phyloP scores from a whole-genome alignment of 371 early-diverging fungal genomes.

The Mortierella sp. region DNA sequence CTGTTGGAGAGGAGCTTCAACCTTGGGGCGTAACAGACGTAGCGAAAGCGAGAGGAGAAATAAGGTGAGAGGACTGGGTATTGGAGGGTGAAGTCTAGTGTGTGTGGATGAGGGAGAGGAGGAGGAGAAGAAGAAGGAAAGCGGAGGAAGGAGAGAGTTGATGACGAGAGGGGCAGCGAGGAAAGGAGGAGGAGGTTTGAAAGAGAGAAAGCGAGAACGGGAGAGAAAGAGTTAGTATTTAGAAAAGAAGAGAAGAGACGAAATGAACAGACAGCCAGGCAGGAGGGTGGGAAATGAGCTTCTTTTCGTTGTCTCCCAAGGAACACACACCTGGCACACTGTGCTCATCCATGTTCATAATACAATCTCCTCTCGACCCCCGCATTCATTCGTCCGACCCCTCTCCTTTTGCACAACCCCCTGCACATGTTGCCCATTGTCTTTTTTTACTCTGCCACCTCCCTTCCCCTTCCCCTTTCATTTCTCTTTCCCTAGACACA shows the following conservation, averaged over 20 bases:
- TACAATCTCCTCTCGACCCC: not conserved
- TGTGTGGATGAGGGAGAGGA: not conserved
- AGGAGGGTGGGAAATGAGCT: no score
- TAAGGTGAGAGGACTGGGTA: not conserved
- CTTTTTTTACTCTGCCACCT: not conserved
- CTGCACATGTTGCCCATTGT: not conserved
- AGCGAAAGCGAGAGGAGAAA: not conserved
- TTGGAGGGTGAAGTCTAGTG: not conserved
- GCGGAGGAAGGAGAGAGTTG: not conserved
- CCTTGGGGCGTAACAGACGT: slow-evolving; percentile 2
- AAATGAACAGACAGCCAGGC: no score
- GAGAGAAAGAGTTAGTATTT: slow-evolving; percentile 1
- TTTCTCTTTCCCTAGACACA: not conserved
- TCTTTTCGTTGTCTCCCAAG: not conserved
- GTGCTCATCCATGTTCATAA: not conserved
- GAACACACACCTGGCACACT: not conserved
- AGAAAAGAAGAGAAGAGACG: no score
- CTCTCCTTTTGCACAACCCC: not conserved
- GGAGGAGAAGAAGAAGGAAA: not conserved
- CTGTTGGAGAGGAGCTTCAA: slow-evolving; percentile 14
- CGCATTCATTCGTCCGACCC: not conserved
- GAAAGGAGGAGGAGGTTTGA: not conserved
- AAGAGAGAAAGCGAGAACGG: not conserved
- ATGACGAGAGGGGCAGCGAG: not conserved
- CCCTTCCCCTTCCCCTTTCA: no score